Base-by-base conservation (phyloP, 169 alveolate species). In the Babesia gibsoni region DNA sequence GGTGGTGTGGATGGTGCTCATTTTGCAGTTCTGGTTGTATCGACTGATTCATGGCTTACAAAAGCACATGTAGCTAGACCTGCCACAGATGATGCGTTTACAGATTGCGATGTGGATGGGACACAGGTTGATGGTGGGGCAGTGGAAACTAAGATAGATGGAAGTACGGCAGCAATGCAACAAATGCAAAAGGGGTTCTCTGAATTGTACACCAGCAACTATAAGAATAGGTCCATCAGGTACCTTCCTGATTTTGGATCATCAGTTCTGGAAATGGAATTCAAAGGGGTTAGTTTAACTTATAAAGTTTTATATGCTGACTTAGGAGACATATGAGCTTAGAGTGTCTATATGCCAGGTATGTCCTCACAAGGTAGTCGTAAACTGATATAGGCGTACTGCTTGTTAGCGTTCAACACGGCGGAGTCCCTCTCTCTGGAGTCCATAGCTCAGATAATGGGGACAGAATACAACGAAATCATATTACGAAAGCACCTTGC, bases 191-290 rank as follows among this genome's bases (percentile, higher is more conserved):
- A n/a, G 2, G 35, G 20, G 0, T 74, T 74, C 54, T 35, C 29
- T 0, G 45, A 52, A 2, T 74, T 46, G 35, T 74, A 74, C 73
- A 18, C 45, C 4, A 12, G 0, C 10, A 65, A 27, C 46, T 30
- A 37, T 46, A 74, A 74, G 27, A 74, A 74, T 36, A 74, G 64
- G 36, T 3, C 42, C n/a, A 20, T 74, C 14, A 14, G 27, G 61
- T 64, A 27, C 77, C 49, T 61, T 1, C 68, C 79, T 10, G 77
- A 74, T 7, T 37, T 64, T 35, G 84, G 84, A 6, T 65, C 84
- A 0, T 77, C 79, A 5, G 46, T 8, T n/a, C 39, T 69, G 37
- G 33, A 48, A 5, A 32, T 48, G 63, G 73, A 56, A 29, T 10
- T 41, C 2, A 20, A 30, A 0, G 49, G 64, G 49, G 67, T 29